A percentile compares a stretch with the other conserved stretches of the same genome.
Conservation (phyloP, 768 basidiomycete genomes). For the Auricularia sp. region DNA sequence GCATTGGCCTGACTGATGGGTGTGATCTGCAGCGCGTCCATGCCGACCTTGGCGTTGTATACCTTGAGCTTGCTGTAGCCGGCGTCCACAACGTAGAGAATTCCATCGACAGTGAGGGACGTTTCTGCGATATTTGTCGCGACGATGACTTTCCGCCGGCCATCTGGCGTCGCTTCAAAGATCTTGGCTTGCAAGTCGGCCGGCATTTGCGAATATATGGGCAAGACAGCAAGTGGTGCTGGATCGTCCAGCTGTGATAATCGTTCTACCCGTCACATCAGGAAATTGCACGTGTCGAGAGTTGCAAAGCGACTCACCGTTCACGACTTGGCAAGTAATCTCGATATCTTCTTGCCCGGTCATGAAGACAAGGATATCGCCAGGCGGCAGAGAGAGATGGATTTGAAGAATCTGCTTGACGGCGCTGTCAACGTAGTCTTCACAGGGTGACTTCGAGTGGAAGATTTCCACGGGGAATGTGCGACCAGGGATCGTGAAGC, state of each 20-base stretch:
- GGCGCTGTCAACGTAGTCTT: slow-evolving; percentile 96
- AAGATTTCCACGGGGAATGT: slow-evolving; percentile 97
- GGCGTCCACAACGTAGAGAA: slow-evolving; percentile 91
- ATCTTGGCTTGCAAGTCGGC: slow-evolving; percentile 98
- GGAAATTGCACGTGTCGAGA: background rate
- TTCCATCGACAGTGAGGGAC: slow-evolving; percentile 95
- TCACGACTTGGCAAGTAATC: slow-evolving; percentile 87
- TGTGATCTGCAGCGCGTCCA: slow-evolving; percentile 98
- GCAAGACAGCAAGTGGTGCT: slow-evolving; percentile 77
- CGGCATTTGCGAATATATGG: slow-evolving; percentile 99
- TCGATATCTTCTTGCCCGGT: slow-evolving; percentile 99
- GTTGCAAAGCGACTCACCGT: slow-evolving; percentile 43
- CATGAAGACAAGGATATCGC: slow-evolving; percentile 98
- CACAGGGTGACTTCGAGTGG: slow-evolving; percentile 95
- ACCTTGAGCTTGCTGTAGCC: slow-evolving; percentile 98
- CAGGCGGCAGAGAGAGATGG: slow-evolving; percentile 83
- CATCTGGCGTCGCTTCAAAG: slow-evolving; percentile 88
- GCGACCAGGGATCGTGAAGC: slow-evolving; percentile 86
- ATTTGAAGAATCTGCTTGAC: slow-evolving; percentile 98
- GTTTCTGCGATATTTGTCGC: slow-evolving; percentile 99
- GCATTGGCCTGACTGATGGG: slow-evolving; percentile 99
- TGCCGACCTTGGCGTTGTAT: slow-evolving; percentile 97
- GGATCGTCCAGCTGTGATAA: slow-evolving; percentile 88
- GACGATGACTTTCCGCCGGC: slow-evolving; percentile 92
- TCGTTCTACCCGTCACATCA: slow-evolving; percentile 49